A percentile compares a stretch with the other conserved stretches of the same genome.
These are phyloP conservation scores for Trichoderma endophyticum DNA, from an alignment of 2,329 filamentous ascomycete species.

Conservation along the genomic window DNA sequence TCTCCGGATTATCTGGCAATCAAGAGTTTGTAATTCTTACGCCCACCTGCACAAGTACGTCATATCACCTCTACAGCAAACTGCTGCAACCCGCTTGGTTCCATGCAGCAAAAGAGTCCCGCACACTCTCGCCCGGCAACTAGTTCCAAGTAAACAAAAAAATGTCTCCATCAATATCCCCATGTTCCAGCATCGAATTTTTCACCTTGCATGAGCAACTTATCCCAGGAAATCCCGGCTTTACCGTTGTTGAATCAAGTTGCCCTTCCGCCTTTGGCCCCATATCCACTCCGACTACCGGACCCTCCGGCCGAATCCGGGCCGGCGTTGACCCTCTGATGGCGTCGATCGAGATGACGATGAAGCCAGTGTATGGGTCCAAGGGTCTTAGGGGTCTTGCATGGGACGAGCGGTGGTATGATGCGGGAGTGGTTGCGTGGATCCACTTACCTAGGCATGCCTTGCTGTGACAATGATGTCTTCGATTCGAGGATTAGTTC, in stretches of 20 bases:
- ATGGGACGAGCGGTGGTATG: slow-evolving; percentile 11
- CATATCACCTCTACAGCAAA: background rate
- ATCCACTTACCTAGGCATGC: background rate
- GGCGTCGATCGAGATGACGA: background rate
- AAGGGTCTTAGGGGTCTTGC: background rate
- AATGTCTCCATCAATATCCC: background rate
- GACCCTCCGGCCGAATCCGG: slow-evolving; percentile 6
- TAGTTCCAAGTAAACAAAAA: background rate
- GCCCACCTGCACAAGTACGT: background rate
- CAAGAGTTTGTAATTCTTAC: background rate
- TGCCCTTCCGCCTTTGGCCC: background rate
- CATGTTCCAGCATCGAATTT: background rate
- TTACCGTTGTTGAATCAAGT: background rate
- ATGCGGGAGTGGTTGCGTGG: background rate
- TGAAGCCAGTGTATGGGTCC: background rate
- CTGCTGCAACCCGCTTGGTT: background rate
- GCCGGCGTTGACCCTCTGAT: background rate
- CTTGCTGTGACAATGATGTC: background rate
- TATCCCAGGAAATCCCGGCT: background rate
- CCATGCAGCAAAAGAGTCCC: background rate
- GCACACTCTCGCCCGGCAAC: background rate
- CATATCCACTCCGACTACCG: background rate
- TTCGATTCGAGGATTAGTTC: background rate
- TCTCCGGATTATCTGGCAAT: background rate
- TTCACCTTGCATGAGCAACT: background rate